Evolutionary conservation across 208 protist genomes (phyloP).

Genomic region (Crithidia fasciculata): DNA sequence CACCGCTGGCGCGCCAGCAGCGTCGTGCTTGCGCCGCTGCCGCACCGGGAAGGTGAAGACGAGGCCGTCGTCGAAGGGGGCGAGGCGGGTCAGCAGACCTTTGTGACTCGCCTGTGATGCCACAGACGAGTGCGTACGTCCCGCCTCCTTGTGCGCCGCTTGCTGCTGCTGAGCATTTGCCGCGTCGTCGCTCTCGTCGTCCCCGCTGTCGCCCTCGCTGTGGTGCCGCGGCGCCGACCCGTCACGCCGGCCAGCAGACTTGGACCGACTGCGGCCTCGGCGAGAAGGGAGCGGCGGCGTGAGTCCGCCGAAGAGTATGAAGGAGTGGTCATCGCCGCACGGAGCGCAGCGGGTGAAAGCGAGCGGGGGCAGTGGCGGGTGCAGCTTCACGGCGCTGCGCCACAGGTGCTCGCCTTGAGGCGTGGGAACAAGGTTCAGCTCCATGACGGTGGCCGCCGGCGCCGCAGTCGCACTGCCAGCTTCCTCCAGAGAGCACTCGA

Average conservation of each 20-base stretch:
- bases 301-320: conserved; percentile 82
- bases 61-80: conserved; percentile 64
- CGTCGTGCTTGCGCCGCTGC: conserved; percentile 3
- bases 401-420: conserved; percentile 59
- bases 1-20: conserved; percentile 42
- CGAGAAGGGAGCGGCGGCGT: conserved; percentile 22
- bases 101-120: conserved; percentile 3
- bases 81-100: conserved; percentile 34
- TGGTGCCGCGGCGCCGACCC: conserved; percentile 9
- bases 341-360: conserved; percentile 59
- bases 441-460: conserved; percentile 41
- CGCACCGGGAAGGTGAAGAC: conserved; percentile 65
- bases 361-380: conserved; percentile 59
- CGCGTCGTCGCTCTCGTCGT: conserved; percentile 6
- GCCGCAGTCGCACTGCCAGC: conserved; percentile 6
- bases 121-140: too few species aligned
- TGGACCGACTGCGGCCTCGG: conserved; percentile 11
- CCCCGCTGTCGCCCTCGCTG: not conserved
- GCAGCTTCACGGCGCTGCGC: conserved; percentile 36
- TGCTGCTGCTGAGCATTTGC: not conserved
- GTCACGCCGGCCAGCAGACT: conserved; percentile 7
- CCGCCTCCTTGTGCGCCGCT: not conserved
- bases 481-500: conserved; percentile 65
- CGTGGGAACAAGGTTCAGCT: conserved; percentile 72
- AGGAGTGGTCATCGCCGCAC: conserved; percentile 80